Percentiles rank a stretch among this genome's conserved stretches.
These are phyloP conservation scores for Helicocarpus griseus DNA, from an alignment of 2,329 filamentous ascomycete genomes.

Conservation along the genomic window DNA sequence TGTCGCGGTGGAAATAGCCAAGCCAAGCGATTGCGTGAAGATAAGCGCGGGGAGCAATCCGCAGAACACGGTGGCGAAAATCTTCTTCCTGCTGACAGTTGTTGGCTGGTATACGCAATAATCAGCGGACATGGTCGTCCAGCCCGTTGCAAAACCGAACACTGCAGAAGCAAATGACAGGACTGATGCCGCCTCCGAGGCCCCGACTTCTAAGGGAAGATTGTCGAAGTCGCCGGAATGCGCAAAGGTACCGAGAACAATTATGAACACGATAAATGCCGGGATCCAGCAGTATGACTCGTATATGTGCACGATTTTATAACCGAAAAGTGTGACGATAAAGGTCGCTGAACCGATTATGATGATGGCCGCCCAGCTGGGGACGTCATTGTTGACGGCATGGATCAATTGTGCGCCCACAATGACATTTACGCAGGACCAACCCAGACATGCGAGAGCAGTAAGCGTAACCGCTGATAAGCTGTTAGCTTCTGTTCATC, in stretches of 20 bases:
- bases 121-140: conserved; percentile 66
- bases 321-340: conserved; percentile 61
- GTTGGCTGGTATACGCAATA: conserved; percentile 71
- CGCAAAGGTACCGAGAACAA: conserved; percentile 59
- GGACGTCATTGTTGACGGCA: conserved; percentile 55
- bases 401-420: conserved; percentile 70
- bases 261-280: conserved; percentile 61
- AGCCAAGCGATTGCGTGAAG: conserved; percentile 65
- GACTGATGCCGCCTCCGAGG: conserved; percentile 49
- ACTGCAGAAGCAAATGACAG: conserved; percentile 59
- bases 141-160: conserved; percentile 61
- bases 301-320: conserved; percentile 67
- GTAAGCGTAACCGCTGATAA: conserved; percentile 46
- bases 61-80: conserved; percentile 60
- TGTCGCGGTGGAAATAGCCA: conserved; percentile 59
- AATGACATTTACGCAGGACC: conserved; percentile 68
- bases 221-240: conserved; percentile 56
- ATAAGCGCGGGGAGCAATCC: conserved; percentile 63
- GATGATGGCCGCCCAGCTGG: conserved; percentile 61
- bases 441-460: conserved; percentile 64
- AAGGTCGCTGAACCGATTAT: conserved; percentile 62
- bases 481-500: conserved; percentile 7
- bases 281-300: conserved; percentile 69
- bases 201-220: conserved; percentile 51
- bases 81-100: conserved; percentile 46